Evolutionary conservation across 2,329 filamentous ascomycete species (phyloP), one percentile per base, ranked within the genome.

Genomic region (Cladorrhinum sp.): DNA sequence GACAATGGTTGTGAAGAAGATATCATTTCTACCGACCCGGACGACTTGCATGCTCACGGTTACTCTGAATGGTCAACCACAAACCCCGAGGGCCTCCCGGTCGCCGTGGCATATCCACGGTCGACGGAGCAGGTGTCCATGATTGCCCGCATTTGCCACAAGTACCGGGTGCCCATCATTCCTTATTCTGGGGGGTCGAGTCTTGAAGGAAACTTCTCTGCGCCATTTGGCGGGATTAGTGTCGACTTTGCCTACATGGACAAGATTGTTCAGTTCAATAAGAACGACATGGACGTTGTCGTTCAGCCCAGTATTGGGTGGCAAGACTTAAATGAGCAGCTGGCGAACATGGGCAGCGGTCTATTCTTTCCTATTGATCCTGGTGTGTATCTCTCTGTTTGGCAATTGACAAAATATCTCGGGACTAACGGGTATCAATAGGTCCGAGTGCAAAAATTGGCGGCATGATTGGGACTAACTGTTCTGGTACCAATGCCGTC

Each of bases 311-410:
- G 90, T 6, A 88, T 97, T 9, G 88, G 89, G n/a, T 97, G 92
- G 92, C 92, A 96, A 82, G 86, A 90, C 57, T 77, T 97, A 61
- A 97, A 97, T 69, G 86, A 89, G 65, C 77, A 85, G 68, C 73
- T 87, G 51, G 81, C 86, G 54, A 86, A 90, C 69, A 85, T 89
- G 74, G 81, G 84, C 42, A 87, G 85, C 3, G 91, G 91, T 0
- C 83, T 97, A 1, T 96, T 96, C 77, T 96, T 96, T 72, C 93
- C 93, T 1, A 87, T 96, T 12, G 93, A 97, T 70, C 93, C 93
- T 12, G 90, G 90, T 72, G 67, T 64, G 77, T 72, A 2, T n/a
- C n/a, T 21, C 9, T 14, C 20, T 6, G 16, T n/a, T 12, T 16
- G 14, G 36, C n/a, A 53, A 16, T 7, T 42, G 4, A 42, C 36